Evolutionary conservation across 257 asterid genomes (phyloP).

Genomic region (Datura wrightii): DNA sequence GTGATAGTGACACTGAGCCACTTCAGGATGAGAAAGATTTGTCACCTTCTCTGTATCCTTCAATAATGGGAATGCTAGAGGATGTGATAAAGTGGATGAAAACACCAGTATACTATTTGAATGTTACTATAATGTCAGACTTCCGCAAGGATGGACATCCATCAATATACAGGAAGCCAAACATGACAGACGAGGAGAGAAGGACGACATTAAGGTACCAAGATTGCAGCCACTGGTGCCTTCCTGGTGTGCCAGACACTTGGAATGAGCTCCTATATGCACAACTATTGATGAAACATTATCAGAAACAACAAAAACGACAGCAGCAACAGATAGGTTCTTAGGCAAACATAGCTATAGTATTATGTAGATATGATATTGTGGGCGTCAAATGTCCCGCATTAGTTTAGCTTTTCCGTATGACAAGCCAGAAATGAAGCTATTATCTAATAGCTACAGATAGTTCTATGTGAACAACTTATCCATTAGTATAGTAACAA

Average conservation of each 20-base stretch:
- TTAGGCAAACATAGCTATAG: not conserved
- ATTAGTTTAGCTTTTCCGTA: not conserved
- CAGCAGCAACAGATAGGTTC: constrained; percentile 11
- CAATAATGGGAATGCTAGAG: constrained; percentile 76
- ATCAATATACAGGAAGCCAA: constrained; percentile 74
- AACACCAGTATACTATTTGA: constrained; percentile 67
- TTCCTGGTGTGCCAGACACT: constrained; percentile 93
- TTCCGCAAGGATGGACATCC: constrained; percentile 91
- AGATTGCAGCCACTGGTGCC: constrained; percentile 98
- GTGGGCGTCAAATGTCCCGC: not conserved
- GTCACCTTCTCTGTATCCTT: constrained; percentile 63
- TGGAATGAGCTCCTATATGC: constrained; percentile 87
- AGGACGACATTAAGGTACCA: constrained; percentile 53
- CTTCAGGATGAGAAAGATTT: constrained; percentile 57
- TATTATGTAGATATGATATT: not conserved
- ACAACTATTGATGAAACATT: constrained; percentile 55
- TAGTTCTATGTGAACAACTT: not conserved
- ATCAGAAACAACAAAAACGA: constrained; percentile 8
- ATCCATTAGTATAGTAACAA: not conserved
- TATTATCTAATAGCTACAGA: not conserved
- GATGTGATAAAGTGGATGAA: constrained; percentile 64
- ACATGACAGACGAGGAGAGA: constrained; percentile 45
- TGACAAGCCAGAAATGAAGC: not conserved
- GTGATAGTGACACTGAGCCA: constrained; percentile 78
- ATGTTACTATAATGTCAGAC: constrained; percentile 82